Conservation (phyloP, 228 moss, liverwort and hornwort species). For the Sphagnum fallax region DNA sequence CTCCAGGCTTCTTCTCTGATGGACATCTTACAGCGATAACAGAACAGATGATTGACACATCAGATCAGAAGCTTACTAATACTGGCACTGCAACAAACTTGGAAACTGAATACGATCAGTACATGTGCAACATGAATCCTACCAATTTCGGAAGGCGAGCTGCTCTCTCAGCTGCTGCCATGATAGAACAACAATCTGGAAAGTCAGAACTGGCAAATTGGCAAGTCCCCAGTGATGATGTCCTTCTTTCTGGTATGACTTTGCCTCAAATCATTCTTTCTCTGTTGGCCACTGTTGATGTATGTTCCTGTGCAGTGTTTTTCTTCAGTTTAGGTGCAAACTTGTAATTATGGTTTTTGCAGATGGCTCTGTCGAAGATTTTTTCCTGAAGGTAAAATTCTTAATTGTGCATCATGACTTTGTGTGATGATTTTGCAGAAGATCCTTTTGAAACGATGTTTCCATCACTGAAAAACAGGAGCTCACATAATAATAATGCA, state of each 20-base stretch:
- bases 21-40: slow-evolving; percentile 28
- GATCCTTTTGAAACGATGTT: slow-evolving; percentile 28
- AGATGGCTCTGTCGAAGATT: slow-evolving; percentile 1
- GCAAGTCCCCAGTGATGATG: no score
- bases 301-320: neutral
- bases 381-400: no score
- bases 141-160: slow-evolving; percentile 46
- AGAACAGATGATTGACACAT: slow-evolving; percentile 32
- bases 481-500: slow-evolving; percentile 28
- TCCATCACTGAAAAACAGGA: slow-evolving; percentile 13
- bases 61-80: slow-evolving; percentile 33
- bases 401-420: no score
- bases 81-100: slow-evolving; percentile 19
- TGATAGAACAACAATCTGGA: slow-evolving; percentile 23
- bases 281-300: neutral
- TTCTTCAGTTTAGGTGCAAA: no score
- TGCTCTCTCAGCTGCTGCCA: slow-evolving; percentile 32
- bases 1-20: slow-evolving; percentile 20
- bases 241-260: no score
- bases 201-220: neutral
- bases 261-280: no score
- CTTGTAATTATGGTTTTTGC: no score
- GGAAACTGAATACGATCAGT: slow-evolving; percentile 29
- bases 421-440: neutral
- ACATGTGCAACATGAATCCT: slow-evolving; percentile 26